Evolutionary conservation across 1,139 yeast species (phyloP).

Genomic region (Yamadazyma mexicana): DNA sequence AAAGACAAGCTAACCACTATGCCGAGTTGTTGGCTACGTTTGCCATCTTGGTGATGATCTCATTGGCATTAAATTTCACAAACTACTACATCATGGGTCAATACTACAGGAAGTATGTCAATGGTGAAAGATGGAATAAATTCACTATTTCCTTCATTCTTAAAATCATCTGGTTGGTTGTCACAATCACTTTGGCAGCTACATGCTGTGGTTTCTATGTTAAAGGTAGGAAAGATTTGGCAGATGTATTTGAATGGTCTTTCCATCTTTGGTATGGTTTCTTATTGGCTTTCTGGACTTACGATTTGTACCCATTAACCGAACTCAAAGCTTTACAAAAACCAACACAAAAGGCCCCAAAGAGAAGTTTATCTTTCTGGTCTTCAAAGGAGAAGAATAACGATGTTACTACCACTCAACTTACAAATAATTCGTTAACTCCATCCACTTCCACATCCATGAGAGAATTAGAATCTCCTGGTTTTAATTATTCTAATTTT

Average conservation of each 20-base stretch:
- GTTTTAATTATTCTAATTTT: constrained; percentile 14
- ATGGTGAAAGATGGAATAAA: constrained; percentile 31
- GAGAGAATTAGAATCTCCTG: constrained; percentile 16
- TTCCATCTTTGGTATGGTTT: constrained; percentile 41
- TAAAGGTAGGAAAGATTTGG: constrained; percentile 17
- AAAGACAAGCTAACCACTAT: constrained; percentile 23
- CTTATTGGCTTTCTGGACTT: constrained; percentile 36
- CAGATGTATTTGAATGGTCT: constrained; percentile 35
- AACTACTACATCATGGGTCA: constrained; percentile 35
- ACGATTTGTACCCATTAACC: constrained; percentile 37
- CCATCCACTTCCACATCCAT: constrained; percentile 14
- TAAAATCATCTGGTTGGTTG: constrained; percentile 31
- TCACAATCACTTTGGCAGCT: constrained; percentile 27
- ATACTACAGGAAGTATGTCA: constrained; percentile 29
- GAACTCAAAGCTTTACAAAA: constrained; percentile 21
- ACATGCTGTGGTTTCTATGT: constrained; percentile 30
- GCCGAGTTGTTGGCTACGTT: constrained; percentile 26
- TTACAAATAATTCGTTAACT: constrained; percentile 13
- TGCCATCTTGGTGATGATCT: constrained; percentile 25
- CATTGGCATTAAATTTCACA: constrained; percentile 26
- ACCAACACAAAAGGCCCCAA: constrained; percentile 6
- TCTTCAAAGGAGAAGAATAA: constrained; percentile 9
- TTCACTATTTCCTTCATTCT: constrained; percentile 32
- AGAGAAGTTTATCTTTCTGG: constrained; percentile 12
- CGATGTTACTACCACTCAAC: constrained; percentile 9